phyloP scores from a whole-genome alignment of 441 rosid species.

The Mallotus repandus region DNA sequence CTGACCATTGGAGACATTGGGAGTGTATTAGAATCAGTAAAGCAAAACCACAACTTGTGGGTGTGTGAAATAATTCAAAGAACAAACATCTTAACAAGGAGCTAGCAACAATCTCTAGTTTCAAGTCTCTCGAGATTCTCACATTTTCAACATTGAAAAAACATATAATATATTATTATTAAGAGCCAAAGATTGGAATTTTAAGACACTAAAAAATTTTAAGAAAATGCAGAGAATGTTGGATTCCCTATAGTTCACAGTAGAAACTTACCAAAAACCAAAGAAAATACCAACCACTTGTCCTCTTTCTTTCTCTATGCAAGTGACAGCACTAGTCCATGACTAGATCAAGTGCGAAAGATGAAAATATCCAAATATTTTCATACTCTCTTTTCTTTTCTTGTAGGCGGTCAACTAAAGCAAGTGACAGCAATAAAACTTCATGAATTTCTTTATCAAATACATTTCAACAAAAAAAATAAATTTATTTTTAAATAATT shows the following conservation, averaged over 20 bases:
- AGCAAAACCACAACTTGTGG: slow-evolving; percentile 18
- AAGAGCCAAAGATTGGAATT: slow-evolving; percentile 17
- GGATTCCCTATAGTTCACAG: slow-evolving; percentile 44
- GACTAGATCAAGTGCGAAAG: too few relatives aligned
- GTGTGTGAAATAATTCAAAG: slow-evolving; percentile 32
- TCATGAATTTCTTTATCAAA: neutral
- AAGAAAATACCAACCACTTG: slow-evolving; percentile 25
- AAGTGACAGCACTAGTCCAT: slow-evolving; percentile 12
- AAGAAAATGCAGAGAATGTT: slow-evolving; percentile 43
- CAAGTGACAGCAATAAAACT: slow-evolving; percentile 24
- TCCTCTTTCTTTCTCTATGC: slow-evolving; percentile 18
- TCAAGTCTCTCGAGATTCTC: slow-evolving; percentile 48
- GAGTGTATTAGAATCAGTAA: slow-evolving; percentile 31
- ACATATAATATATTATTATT: neutral
- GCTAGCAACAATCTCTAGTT: slow-evolving; percentile 35
- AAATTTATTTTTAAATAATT: too few relatives aligned
- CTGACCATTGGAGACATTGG: slow-evolving; percentile 47
- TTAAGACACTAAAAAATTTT: neutral
- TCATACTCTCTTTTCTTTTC: too few relatives aligned
- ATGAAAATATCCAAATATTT: too few relatives aligned
- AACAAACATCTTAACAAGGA: slow-evolving; percentile 35
- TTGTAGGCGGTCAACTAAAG: too few relatives aligned
- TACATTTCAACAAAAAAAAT: too few relatives aligned
- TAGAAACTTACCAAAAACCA: slow-evolving; percentile 27
- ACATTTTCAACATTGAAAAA: slow-evolving; percentile 23